Base-by-base conservation (phyloP, 1,284 basidiomycete genomes). In the Cryptococcus sp. region DNA sequence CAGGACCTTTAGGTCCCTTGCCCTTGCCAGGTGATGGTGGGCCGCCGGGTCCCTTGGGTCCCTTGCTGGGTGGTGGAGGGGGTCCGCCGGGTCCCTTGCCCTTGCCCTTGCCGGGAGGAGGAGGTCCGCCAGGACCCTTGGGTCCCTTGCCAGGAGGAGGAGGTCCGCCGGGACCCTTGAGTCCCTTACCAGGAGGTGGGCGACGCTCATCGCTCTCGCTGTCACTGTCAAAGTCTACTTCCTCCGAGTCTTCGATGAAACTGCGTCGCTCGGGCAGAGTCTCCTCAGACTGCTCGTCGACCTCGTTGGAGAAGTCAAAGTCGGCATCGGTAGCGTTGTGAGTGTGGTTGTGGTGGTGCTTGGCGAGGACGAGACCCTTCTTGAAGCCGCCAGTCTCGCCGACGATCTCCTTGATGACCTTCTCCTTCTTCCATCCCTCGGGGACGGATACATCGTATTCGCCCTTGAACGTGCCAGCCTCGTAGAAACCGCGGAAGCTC, bases 401-500 rank as follows among this genome's bases (percentile, higher is more conserved):
- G 15, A 62, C 54, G 17, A 54, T 51, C 54, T 70, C 58, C 17
- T 61, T 55, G n/a, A 70, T 19, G 6, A 69, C 40, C 63, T 69
- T 69, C 44, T 54, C 48, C 15, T 54, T 57, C 20, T 48, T 57
- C 47, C 50, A 55, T 17, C 52, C 54, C 13, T 56, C 59, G 16
- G 50, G 50, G 4, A 57, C 48, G 5, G 38, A 20, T 23, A 75
- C 62, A 17, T 50, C 44, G 25, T 61, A 57, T 1, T 58, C 48
- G 27, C 71, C 73, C 27, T 65, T 60, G 17, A 54, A 48, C 7
- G 67, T 56, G 3, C 50, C 64, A 15, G 65, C 65, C 23, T 58
- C 44, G 64, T 70, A 73, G 51, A 62, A 57, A 22, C 73, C 70
- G 39, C 66, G 57, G 62, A 74, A 73, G 35, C 53, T 57, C 7